phyloP scores from a whole-genome alignment of 2,329 filamentous ascomycete genomes.

The Alternaria burnsii region DNA sequence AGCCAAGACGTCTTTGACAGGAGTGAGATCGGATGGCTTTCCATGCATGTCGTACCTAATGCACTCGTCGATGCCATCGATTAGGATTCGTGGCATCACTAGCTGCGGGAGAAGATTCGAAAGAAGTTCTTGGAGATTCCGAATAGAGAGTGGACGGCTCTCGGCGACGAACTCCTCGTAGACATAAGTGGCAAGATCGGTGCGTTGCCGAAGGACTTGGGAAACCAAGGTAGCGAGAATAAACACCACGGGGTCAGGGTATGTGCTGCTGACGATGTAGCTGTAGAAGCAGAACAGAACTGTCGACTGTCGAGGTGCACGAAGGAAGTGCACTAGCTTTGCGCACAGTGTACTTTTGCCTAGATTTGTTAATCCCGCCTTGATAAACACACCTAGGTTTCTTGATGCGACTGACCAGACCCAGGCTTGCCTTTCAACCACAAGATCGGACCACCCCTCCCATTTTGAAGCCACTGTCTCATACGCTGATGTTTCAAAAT shows the following conservation, averaged over 20 bases:
- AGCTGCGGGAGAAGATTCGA: not conserved
- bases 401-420: not conserved
- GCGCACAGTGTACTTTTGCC: not conserved
- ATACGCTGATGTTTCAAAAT: not conserved
- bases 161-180: constrained; percentile 16
- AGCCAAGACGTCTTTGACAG: not conserved
- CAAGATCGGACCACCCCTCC: not conserved
- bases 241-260: not conserved
- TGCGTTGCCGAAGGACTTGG: constrained; percentile 11
- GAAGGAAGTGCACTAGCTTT: not conserved
- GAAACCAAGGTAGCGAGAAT: constrained; percentile 11
- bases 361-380: not conserved
- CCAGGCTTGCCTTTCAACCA: not conserved
- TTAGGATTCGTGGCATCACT: not conserved
- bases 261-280: constrained; percentile 1
- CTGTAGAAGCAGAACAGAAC: constrained; percentile 11
- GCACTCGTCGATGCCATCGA: not conserved
- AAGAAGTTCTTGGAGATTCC: not conserved
- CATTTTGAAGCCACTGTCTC: not conserved
- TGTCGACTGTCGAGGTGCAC: not conserved
- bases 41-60: not conserved
- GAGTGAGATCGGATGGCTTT: not conserved
- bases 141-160: not conserved
- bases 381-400: not conserved
- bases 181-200: constrained; percentile 6